A percentile compares a stretch with the other conserved stretches of the same genome.
Evolutionary conservation across 2,329 filamentous ascomycete genomes (phyloP).

Genomic region (Microsporum ferrugineum): DNA sequence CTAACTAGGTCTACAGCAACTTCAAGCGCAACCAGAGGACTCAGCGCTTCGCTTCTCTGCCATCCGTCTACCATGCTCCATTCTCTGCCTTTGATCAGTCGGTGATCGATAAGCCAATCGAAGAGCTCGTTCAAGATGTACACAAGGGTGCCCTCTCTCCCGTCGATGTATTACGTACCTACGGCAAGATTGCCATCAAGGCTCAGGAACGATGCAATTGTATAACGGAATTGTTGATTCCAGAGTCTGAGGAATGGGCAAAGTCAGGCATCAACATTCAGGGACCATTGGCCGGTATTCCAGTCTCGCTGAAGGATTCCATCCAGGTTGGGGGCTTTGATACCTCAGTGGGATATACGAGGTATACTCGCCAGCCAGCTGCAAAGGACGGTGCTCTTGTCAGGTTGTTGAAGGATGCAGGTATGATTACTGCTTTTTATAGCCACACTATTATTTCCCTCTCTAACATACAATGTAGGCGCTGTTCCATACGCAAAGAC

Average conservation of each 20-base stretch:
- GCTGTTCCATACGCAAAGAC: conserved; percentile 91
- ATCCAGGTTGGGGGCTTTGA: conserved; percentile 76
- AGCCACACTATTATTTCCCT: neutral
- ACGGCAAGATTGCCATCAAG: conserved; percentile 73
- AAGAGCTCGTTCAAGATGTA: conserved; percentile 65
- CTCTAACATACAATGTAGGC: conserved; percentile 32
- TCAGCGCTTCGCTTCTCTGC: conserved; percentile 56
- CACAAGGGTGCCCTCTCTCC: conserved; percentile 57
- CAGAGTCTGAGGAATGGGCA: conserved; percentile 63
- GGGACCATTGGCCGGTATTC: conserved; percentile 76
- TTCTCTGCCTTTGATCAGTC: conserved; percentile 54
- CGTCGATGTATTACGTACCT: conserved; percentile 65
- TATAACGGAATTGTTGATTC: conserved; percentile 73
- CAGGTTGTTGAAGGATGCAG: conserved; percentile 69
- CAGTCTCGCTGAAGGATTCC: conserved; percentile 68
- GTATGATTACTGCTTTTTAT: conserved; percentile 19
- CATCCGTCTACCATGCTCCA: conserved; percentile 51
- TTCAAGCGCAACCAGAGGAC: conserved; percentile 69
- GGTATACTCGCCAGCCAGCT: conserved; percentile 56
- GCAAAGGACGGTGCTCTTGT: conserved; percentile 60
- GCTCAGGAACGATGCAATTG: conserved; percentile 84
- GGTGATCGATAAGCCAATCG: conserved; percentile 62
- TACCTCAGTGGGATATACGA: conserved; percentile 67
- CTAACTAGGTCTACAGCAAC: conserved; percentile 41
- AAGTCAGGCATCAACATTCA: conserved; percentile 55